Evolutionary conservation across 2,329 filamentous ascomycete genomes (phyloP), one percentile per base, ranked within the genome.

Genomic region (Xylariales sp.): DNA sequence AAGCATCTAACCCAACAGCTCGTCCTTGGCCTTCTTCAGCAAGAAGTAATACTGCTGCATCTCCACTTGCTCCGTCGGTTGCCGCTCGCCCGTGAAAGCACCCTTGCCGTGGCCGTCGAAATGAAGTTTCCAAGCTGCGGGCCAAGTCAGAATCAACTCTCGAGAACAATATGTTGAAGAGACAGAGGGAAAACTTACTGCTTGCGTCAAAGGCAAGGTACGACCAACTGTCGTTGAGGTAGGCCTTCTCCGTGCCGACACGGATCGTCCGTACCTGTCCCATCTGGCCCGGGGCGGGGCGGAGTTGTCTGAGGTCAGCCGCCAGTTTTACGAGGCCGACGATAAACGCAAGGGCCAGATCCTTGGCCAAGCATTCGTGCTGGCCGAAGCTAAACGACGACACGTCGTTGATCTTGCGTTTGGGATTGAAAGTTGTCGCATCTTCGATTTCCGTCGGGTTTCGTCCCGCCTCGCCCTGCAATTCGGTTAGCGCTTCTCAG

Each of bases 211-310:
- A 80, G 39, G 76, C 76, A 16, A 85, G 78, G 54, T 81, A 81
- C 0, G 82, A 83, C 81, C 83, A 85, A 70, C 80, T 83, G 53
- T 85, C 83, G 64, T 84, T 83, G 23, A 84, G 78, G 62, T 83
- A 85, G 8, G 77, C 78, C 70, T 80, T 81, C 69, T 83, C 78
- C 0, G 75, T 71, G 9, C 77, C 80, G 16, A 83, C 75, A 0
- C 70, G 72, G 71, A 85, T 81, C 0, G 79, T 82, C 78, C 84
- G 84, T 67, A 84, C 79, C 54, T 75, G 63, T 1, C 83, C 83
- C 80, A 84, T 84, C 55, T 77, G 76, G 0, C 82, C 83, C 0
- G 82, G 82, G 0, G 83, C 83, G 0, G 81, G 81, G 6, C 83
- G 81, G 1, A 85, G 77, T 46, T 82, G 72, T 72, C 82, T 83